Conservation (phyloP, 345 rosid species). For the Populus euphratica region DNA sequence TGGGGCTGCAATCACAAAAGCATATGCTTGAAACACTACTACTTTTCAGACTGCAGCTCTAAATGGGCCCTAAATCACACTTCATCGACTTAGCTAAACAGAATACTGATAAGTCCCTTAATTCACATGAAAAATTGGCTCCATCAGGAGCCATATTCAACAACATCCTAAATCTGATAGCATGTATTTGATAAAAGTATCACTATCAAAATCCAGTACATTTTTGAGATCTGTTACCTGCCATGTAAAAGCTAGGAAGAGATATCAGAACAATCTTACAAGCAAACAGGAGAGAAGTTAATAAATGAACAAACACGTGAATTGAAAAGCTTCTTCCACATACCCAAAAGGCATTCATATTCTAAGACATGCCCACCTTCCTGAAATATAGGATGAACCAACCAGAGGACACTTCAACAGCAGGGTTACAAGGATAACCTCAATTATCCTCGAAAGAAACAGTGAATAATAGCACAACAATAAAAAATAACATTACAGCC, state of each 20-base stretch:
- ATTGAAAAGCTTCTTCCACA: slow-evolving; percentile 18
- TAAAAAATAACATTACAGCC: slow-evolving; percentile 2
- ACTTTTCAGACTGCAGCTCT: neutral
- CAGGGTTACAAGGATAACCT: slow-evolving; percentile 13
- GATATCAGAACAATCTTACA: slow-evolving; percentile 13
- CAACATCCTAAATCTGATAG: neutral
- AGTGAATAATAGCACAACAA: slow-evolving; percentile 3
- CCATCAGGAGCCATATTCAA: neutral
- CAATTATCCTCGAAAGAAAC: slow-evolving; percentile 13
- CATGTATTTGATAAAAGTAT: neutral
- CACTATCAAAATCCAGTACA: slow-evolving; percentile 14
- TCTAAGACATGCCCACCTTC: slow-evolving; percentile 23
- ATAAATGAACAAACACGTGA: neutral
- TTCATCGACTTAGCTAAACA: neutral
- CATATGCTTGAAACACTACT: neutral
- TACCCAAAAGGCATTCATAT: slow-evolving; percentile 22
- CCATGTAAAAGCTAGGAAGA: slow-evolving; percentile 38
- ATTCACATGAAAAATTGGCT: neutral
- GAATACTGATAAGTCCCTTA: neutral
- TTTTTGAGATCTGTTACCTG: slow-evolving; percentile 33
- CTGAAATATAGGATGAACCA: slow-evolving; percentile 22
- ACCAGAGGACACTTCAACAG: slow-evolving; percentile 27
- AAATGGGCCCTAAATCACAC: neutral
- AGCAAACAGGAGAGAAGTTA: neutral
- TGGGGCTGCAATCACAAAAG: neutral